Conservation (phyloP, 2,329 filamentous ascomycete genomes). For the Coleophoma eucalyptorum region DNA sequence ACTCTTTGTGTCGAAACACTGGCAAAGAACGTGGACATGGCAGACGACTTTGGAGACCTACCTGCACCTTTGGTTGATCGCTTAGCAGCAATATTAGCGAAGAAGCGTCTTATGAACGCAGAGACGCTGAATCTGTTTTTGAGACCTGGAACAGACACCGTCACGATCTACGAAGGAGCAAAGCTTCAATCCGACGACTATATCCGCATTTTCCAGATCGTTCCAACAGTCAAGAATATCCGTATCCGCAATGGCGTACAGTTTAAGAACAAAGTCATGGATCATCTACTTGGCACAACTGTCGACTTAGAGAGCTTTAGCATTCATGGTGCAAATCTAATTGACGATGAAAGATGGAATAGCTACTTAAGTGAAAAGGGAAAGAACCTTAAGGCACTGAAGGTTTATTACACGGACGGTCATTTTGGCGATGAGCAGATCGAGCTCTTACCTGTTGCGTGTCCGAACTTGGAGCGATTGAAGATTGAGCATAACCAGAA, state of each 20-base stretch:
- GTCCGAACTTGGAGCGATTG: conserved; percentile 66
- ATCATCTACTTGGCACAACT: conserved; percentile 73
- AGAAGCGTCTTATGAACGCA: conserved; percentile 51
- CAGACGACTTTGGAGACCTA: conserved; percentile 58
- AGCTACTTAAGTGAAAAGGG: conserved; percentile 66
- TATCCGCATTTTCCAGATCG: conserved; percentile 73
- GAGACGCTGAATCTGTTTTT: conserved; percentile 54
- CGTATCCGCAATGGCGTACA: conserved; percentile 84
- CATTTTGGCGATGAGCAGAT: conserved; percentile 74
- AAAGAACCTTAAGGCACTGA: conserved; percentile 59
- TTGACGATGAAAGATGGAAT: conserved; percentile 74
- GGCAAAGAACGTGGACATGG: conserved; percentile 58
- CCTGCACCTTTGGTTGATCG: conserved; percentile 53
- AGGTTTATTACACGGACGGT: conserved; percentile 80
- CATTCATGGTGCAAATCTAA: conserved; percentile 79
- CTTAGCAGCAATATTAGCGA: conserved; percentile 56
- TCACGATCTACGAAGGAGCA: conserved; percentile 55
- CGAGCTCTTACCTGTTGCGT: conserved; percentile 55
- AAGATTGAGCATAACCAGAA: conserved; percentile 81
- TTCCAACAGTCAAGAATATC: conserved; percentile 64
- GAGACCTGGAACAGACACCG: conserved; percentile 43
- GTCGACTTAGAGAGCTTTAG: conserved; percentile 68
- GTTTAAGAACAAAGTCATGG: conserved; percentile 80
- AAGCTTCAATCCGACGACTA: conserved; percentile 74
- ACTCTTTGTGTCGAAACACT: conserved; percentile 60